Percentiles rank a stretch among this genome's conserved stretches.
These are phyloP conservation scores for Fusarium concolor DNA, from an alignment of 2,329 filamentous ascomycete genomes.

Conservation along the genomic window DNA sequence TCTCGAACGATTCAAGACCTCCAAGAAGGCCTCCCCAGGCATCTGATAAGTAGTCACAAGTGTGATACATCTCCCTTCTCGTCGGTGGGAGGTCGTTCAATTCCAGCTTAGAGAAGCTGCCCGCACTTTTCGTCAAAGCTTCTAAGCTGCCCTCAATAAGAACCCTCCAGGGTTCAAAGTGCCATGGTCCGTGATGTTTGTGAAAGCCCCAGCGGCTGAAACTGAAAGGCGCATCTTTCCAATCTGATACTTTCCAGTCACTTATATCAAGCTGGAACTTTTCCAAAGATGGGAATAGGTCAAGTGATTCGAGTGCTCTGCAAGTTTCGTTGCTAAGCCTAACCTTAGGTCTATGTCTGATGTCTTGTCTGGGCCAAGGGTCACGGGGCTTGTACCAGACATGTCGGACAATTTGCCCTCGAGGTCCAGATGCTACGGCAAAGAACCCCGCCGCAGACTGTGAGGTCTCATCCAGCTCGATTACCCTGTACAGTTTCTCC, in stretches of 20 bases:
- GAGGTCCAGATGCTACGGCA: neutral
- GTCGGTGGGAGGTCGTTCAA: neutral
- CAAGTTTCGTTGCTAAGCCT: neutral
- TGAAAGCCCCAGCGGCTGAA: neutral
- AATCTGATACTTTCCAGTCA: neutral
- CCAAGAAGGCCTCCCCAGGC: neutral
- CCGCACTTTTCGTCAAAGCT: neutral
- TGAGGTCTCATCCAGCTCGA: neutral
- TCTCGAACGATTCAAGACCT: neutral
- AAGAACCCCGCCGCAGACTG: neutral
- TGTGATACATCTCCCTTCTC: neutral
- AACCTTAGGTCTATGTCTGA: neutral
- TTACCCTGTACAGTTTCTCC: neutral
- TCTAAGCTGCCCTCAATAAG: neutral
- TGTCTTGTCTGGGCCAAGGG: neutral
- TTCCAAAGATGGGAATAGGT: neutral
- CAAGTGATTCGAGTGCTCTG: neutral
- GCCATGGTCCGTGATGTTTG: neutral
- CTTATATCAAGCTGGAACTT: neutral
- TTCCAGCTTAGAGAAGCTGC: neutral
- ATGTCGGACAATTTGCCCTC: neutral
- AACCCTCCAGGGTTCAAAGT: conserved; percentile 4
- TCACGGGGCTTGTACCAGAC: neutral
- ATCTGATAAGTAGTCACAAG: neutral
- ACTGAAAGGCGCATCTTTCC: neutral